Evolutionary conservation across 2,329 filamentous ascomycete species (phyloP).

Genomic region (Verticillium nonalfalfae): DNA sequence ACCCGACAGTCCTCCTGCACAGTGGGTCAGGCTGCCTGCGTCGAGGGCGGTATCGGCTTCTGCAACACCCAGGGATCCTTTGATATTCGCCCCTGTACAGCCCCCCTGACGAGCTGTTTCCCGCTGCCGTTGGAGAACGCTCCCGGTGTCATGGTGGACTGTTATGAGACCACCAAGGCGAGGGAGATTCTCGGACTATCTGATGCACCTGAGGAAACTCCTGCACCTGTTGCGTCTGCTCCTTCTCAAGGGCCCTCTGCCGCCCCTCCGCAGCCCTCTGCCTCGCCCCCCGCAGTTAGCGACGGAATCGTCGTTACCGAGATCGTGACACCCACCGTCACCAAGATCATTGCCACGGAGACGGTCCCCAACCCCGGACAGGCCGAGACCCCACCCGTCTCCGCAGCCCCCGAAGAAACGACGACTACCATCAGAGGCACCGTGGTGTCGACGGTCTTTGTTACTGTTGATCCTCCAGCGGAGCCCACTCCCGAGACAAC

Average conservation of each 20-base stretch:
- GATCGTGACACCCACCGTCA: slow-evolving; percentile 5
- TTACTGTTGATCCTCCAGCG: slow-evolving; percentile 1
- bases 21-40: slow-evolving; percentile 42
- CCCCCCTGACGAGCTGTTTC: slow-evolving; percentile 33
- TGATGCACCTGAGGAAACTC: slow-evolving; percentile 7
- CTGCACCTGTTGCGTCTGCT: background rate
- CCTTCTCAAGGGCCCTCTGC: background rate
- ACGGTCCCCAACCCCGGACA: slow-evolving; percentile 3
- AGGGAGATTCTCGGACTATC: slow-evolving; percentile 31
- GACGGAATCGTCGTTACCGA: background rate
- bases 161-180: slow-evolving; percentile 33
- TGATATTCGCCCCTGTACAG: slow-evolving; percentile 28
- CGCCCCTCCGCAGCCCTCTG: background rate
- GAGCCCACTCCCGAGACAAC: slow-evolving; percentile 1
- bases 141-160: slow-evolving; percentile 41
- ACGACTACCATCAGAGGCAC: slow-evolving; percentile 7
- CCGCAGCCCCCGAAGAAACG: background rate
- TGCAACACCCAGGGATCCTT: slow-evolving; percentile 38
- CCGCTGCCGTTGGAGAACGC: slow-evolving; percentile 47
- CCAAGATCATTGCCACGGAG: slow-evolving; percentile 7
- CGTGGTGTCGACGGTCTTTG: slow-evolving; percentile 5
- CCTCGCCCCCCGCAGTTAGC: background rate
- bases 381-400: background rate
- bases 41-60: slow-evolving; percentile 39
- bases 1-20: slow-evolving; percentile 40